Base-by-base conservation (phyloP, 2,329 filamentous ascomycete species). In the Calonectria pteridis region DNA sequence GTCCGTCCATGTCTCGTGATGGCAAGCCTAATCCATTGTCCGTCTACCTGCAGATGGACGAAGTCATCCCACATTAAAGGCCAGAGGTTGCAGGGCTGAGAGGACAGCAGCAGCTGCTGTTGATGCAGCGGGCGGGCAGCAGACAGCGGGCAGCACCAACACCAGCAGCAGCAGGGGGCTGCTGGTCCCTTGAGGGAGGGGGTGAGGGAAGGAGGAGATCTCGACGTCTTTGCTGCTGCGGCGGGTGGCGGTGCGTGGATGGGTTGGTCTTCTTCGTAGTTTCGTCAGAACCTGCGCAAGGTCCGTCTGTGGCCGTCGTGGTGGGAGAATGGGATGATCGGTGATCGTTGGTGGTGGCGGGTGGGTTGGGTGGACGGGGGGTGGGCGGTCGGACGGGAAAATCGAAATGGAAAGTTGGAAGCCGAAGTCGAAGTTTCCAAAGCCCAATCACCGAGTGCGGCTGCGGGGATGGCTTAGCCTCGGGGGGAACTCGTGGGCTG, bases 1-100 rank as follows among this genome's bases (percentile, higher is more conserved):
- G 84, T 81, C 84, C 85, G 79, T 88, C 87, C 87, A 89, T 88
- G 77, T 84, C 85, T 77, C 83, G 82, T 75, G 85, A 84, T 77
- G 84, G 82, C 81, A 86, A 84, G 81, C 83, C 87, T 85, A 88
- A 86, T 82, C 84, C 85, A 85, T 84, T 83, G 82, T 84, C 84
- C 75, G 81, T 83, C 83, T 82, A 82, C 77, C 81, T 83, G 83
- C 83, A 83, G 83, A 84, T 84, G 76, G 80, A 80, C 78, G 77
- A 76, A 75, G 69, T 76, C 80, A 78, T 77, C 73, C 80, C 76
- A 78, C 83, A 84, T 84, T 80, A 82, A 82, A 77, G 71, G 71
- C 62, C 69, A 64, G 64, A 35, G 31, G 64, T 62, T 69, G 67
- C 69, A 35, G 18, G 40, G 40, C 40, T 43, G 67, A 59, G n/a